phyloP scores from a whole-genome alignment of 1,139 yeast genomes.

The Pneumocystis canis region DNA sequence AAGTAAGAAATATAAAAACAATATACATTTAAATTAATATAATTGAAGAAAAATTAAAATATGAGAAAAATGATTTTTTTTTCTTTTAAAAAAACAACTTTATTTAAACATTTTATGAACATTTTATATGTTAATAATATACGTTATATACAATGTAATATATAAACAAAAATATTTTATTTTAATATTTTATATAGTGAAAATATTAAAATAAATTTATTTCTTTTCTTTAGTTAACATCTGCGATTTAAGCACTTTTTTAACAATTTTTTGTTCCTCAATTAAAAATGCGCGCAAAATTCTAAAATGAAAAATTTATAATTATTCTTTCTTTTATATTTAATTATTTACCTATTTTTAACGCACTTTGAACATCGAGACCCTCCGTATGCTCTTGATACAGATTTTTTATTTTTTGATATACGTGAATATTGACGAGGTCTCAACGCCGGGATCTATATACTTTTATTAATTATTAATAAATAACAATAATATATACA shows the following conservation, averaged over 20 bases:
- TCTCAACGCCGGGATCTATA: conserved; percentile 62
- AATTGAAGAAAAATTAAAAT: no score
- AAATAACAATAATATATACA: not conserved
- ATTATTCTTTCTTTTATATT: not conserved
- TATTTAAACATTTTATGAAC: no score
- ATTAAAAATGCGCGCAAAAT: conserved; percentile 97
- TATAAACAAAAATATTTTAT: no score
- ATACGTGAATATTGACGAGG: conserved; percentile 94
- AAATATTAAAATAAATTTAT: not conserved
- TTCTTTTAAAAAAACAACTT: no score
- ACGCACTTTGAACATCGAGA: conserved; percentile 97
- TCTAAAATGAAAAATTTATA: not conserved
- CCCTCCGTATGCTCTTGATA: conserved; percentile 99
- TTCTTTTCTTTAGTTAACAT: not conserved
- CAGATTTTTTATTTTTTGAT: conserved; percentile 94
- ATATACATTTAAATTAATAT: no score
- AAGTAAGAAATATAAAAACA: no score
- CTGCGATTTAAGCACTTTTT: conserved; percentile 72
- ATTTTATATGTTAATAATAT: no score
- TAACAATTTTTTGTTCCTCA: conserved; percentile 98
- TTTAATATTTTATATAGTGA: no score
- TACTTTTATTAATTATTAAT: not conserved
- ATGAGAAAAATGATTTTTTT: no score
- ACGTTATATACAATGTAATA: no score
- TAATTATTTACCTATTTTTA: conserved; percentile 44